These are phyloP conservation scores for Carallia brachiata DNA, from an alignment of 345 rosid genomes.

Conservation along the genomic window DNA sequence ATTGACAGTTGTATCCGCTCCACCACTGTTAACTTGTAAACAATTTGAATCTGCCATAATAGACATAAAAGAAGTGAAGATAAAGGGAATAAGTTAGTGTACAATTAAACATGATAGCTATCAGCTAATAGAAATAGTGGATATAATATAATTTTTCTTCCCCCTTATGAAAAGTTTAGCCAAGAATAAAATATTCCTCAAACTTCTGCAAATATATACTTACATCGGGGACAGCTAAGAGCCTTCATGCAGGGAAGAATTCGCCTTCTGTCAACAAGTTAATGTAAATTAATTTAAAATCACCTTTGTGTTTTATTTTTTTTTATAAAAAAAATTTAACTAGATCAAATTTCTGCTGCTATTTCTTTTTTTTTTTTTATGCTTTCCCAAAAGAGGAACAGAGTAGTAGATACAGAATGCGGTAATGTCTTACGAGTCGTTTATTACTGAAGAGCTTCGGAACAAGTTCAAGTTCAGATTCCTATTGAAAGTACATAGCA, in stretches of 20 bases:
- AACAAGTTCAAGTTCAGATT: conserved; percentile 63
- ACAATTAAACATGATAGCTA: no score
- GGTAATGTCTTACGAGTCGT: conserved; percentile 44
- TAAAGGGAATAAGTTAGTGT: no score
- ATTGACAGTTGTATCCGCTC: conserved; percentile 33
- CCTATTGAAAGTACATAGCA: conserved; percentile 29
- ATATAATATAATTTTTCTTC: no score
- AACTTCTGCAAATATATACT: not conserved
- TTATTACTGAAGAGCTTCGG: conserved; percentile 40
- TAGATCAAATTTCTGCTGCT: no score
- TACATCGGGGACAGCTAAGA: conserved; percentile 52
- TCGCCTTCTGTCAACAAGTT: conserved; percentile 28
- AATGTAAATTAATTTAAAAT: not conserved
- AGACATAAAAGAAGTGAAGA: not conserved
- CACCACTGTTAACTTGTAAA: conserved; percentile 64
- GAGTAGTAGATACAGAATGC: not conserved
- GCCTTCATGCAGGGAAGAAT: conserved; percentile 53
- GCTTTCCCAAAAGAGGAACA: conserved; percentile 1
- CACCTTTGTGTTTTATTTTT: no score
- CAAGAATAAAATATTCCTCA: not conserved
- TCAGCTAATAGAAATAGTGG: no score
- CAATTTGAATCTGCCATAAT: conserved; percentile 46
- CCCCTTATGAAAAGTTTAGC: no score
- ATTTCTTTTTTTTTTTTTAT: not conserved
- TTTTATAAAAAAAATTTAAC: no score